Evolutionary conservation across 2,329 filamentous ascomycete species (phyloP).

Genomic region (Rhynchosporium graminicola): DNA sequence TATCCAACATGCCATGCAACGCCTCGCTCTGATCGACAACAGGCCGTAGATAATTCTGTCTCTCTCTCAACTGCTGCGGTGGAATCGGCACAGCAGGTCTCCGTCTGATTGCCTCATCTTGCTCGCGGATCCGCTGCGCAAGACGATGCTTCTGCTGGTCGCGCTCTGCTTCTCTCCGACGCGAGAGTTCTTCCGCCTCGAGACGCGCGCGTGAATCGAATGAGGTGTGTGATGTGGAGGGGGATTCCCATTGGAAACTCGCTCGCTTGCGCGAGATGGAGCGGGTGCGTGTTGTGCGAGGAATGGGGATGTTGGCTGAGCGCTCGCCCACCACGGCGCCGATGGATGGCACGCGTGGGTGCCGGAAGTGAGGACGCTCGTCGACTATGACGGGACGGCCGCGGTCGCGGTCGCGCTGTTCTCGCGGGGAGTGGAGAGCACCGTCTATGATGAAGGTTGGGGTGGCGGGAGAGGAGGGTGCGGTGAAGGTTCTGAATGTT

Average conservation of each 20-base stretch:
- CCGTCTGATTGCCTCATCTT: conserved; percentile 37
- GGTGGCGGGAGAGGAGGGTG: conserved; percentile 35
- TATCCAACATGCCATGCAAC: conserved; percentile 28
- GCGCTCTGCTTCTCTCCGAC: conserved; percentile 18
- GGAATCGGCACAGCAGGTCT: conserved; percentile 35
- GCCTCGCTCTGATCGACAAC: conserved; percentile 30
- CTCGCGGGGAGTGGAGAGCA: conserved; percentile 18
- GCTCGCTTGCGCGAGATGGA: conserved; percentile 19
- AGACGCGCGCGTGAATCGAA: conserved; percentile 25
- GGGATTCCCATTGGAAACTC: conserved; percentile 29
- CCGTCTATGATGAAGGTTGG: conserved; percentile 29
- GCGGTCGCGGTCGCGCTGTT: conserved; percentile 22
- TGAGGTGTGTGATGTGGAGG: conserved; percentile 32
- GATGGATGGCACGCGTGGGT: conserved; percentile 23
- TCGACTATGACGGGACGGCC: conserved; percentile 37
- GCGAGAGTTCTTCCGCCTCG: conserved; percentile 23
- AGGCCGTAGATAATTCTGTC: conserved; percentile 23
- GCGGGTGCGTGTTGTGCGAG: conserved; percentile 17
- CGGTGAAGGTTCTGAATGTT: conserved; percentile 45
- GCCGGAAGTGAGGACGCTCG: conserved; percentile 31
- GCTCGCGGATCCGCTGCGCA: conserved; percentile 30
- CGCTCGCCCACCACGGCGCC: conserved; percentile 29
- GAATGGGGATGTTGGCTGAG: neutral
- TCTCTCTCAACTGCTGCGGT: conserved; percentile 18
- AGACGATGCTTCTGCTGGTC: conserved; percentile 26